phyloP scores from a whole-genome alignment of 257 asterid genomes.

The Lycium ferocissimum region DNA sequence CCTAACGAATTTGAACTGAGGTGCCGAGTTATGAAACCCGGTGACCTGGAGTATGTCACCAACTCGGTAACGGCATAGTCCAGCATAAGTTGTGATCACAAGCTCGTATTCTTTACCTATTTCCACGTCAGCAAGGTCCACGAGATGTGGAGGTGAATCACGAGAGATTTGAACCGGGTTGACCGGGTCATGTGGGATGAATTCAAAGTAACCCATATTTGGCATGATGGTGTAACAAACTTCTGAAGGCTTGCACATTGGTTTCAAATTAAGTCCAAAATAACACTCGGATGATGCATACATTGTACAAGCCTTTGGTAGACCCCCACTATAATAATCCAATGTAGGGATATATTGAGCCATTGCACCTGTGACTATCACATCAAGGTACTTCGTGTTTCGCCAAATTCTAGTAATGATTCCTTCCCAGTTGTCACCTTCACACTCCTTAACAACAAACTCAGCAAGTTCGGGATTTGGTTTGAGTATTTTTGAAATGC shows the following conservation, averaged over 20 bases:
- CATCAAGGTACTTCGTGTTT: slow-evolving; percentile 72
- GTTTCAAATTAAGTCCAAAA: slow-evolving; percentile 74
- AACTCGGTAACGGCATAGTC: slow-evolving; percentile 76
- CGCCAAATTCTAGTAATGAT: slow-evolving; percentile 87
- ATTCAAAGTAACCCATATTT: slow-evolving; percentile 89
- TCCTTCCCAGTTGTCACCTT: slow-evolving; percentile 69
- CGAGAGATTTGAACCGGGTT: slow-evolving; percentile 38
- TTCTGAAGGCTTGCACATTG: slow-evolving; percentile 66
- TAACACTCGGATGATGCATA: slow-evolving; percentile 91
- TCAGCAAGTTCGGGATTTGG: slow-evolving; percentile 60
- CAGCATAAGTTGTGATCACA: slow-evolving; percentile 72
- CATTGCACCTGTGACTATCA: slow-evolving; percentile 90
- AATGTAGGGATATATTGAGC: slow-evolving; percentile 85
- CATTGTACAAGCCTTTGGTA: slow-evolving; percentile 79
- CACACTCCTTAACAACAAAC: slow-evolving; percentile 57
- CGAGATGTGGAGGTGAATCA: slow-evolving; percentile 53
- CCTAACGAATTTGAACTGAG: slow-evolving; percentile 72
- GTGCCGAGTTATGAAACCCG: slow-evolving; percentile 69
- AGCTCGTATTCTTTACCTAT: slow-evolving; percentile 79
- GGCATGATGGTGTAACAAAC: slow-evolving; percentile 88
- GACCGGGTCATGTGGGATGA: slow-evolving; percentile 59
- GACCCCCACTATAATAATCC: slow-evolving; percentile 75
- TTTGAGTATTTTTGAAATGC: slow-evolving; percentile 48
- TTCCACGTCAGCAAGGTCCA: slow-evolving; percentile 72
- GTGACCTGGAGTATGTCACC: slow-evolving; percentile 84